Base-by-base conservation (phyloP, 768 basidiomycete genomes). In the Lentinula sp. region DNA sequence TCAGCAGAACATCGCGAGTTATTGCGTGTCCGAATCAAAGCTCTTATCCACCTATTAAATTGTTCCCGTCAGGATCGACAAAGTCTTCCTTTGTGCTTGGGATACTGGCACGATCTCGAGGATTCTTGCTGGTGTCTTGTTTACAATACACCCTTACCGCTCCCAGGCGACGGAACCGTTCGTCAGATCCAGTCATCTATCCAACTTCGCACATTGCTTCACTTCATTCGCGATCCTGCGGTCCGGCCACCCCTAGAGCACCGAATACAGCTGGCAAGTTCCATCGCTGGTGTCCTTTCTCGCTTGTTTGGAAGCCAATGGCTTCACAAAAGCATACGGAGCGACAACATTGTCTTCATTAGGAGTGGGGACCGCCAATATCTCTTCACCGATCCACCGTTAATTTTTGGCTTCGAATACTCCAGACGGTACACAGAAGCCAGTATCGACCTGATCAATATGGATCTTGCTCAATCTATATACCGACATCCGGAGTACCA, bases 401-500 rank as follows among this genome's bases (percentile, higher is more conserved):
- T 60, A 4, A 60, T 63, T n/a, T 12, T 50, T 6, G 62, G 62
- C 6, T 63, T 63, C 48, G 59, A 63, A 42, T 63, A 60, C 53
- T 63, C 62, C 32, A 32, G 62, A 23, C 58, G 49, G 42, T 63
- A 56, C 28, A 63, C 62, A 2, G 62, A 63, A 46, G 48, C 28
- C 20, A 56, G 58, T 4, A 63, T 63, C 36, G 62, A 60, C 23
- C 41, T 32, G 20, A 36, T 49, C 6, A 4, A 45, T 4, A 6
- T 46, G 18, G 42, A 37, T 43, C 52, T 46, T 41, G 48, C 13
- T 9, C 43, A 57, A 15, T 52, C 59, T 23, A 46, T 63, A 15
- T 63, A 63, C 28, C 62, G 59, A 12, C 62, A 63, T 39, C 62
- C 62, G 6, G 45, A 49, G 18, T 63, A 63, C 20, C 62, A 56